Percentiles rank a stretch among this genome's conserved stretches.
Conservation (phyloP, 805 yeast genomes). For the Yarrowia osloensis region DNA sequence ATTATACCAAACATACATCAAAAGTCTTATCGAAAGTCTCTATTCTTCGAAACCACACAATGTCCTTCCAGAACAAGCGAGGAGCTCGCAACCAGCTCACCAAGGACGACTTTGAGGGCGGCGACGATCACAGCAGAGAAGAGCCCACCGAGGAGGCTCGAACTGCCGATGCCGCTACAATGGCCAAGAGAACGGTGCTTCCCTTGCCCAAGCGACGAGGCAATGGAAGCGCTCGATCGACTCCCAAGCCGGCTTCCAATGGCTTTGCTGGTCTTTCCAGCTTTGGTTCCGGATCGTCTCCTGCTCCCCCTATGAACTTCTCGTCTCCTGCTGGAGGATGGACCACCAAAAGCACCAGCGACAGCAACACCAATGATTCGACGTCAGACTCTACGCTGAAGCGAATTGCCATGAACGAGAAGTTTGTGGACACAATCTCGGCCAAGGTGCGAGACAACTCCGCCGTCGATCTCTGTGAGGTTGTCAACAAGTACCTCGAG, state of each 20-base stretch:
- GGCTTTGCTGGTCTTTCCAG: not conserved
- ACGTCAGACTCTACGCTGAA: not conserved
- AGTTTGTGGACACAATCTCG: constrained; percentile 53
- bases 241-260: not conserved
- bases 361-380: not conserved
- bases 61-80: constrained; percentile 50
- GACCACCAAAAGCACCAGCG: too few species aligned
- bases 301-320: not conserved
- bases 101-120: constrained; percentile 49
- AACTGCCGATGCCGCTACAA: constrained; percentile 60
- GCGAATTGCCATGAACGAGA: constrained; percentile 61
- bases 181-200: constrained; percentile 71
- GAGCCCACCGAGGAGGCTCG: constrained; percentile 42
- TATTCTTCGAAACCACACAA: not conserved
- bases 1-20: constrained; percentile 1
- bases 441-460: constrained; percentile 31
- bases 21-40: not conserved
- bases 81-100: constrained; percentile 65
- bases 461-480: constrained; percentile 56
- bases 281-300: constrained; percentile 20
- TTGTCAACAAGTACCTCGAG: constrained; percentile 59
- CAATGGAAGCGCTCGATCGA: not conserved
- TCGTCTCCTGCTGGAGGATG: too few species aligned
- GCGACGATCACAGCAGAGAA: constrained; percentile 47
- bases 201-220: constrained; percentile 40